These are phyloP conservation scores for Lecanicillium sp. DNA, from an alignment of 2,329 filamentous ascomycete genomes.

Conservation along the genomic window DNA sequence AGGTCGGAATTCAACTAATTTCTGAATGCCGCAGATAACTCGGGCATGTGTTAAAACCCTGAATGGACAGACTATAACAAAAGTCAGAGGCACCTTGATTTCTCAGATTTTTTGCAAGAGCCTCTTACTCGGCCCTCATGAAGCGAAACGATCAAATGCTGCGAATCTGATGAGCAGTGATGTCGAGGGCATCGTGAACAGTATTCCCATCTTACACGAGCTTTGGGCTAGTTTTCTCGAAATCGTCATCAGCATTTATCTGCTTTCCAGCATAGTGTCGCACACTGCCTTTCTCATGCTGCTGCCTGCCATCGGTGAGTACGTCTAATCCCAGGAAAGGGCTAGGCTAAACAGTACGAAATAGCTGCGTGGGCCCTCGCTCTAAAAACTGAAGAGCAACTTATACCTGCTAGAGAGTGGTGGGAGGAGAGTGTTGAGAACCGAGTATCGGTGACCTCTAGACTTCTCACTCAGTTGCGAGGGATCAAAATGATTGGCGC, in stretches of 20 bases:
- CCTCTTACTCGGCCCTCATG: slow-evolving; percentile 19
- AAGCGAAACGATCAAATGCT: background rate
- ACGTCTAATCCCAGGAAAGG: too few species aligned
- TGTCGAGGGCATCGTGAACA: background rate
- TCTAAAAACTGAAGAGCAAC: too few species aligned
- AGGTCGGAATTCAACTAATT: too few species aligned
- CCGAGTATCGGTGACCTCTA: too few species aligned
- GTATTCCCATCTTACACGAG: background rate
- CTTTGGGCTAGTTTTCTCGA: background rate
- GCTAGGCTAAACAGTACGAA: too few species aligned
- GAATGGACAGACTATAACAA: slow-evolving; percentile 26
- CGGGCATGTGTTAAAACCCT: slow-evolving; percentile 21
- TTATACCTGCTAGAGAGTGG: too few species aligned
- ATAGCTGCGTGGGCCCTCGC: too few species aligned
- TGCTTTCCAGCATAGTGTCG: slow-evolving; percentile 11
- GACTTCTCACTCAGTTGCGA: too few species aligned
- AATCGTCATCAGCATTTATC: background rate
- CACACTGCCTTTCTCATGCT: slow-evolving; percentile 19
- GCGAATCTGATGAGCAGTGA: background rate
- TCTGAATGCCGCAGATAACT: too few species aligned
- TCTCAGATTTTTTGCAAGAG: slow-evolving; percentile 44
- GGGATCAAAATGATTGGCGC: too few species aligned
- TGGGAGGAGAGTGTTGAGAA: too few species aligned
- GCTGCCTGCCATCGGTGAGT: slow-evolving; percentile 10
- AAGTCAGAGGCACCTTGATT: slow-evolving; percentile 26